Conservation (phyloP, 306 rosid genomes). For the Pachyrhizus erosus region DNA sequence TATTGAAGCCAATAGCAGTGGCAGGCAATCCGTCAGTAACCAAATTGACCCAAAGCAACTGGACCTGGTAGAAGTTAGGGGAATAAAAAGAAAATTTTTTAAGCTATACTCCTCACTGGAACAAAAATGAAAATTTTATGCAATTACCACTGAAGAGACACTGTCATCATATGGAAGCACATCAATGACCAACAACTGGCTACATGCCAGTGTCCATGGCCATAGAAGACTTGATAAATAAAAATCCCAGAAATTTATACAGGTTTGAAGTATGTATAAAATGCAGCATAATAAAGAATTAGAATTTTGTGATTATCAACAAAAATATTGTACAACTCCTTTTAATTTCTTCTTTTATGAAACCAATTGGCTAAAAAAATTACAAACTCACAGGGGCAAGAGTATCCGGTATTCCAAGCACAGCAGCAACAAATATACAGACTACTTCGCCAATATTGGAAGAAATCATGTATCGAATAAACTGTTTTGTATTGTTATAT, state of each 20-base stretch:
- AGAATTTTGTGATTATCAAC: neutral
- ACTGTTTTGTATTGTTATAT: conserved; percentile 93
- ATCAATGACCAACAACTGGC: conserved; percentile 18
- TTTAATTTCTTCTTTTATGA: conserved; percentile 26
- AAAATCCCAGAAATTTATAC: conserved; percentile 15
- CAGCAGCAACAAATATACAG: conserved; percentile 98
- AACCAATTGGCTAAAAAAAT: conserved; percentile 35
- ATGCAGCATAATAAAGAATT: conserved; percentile 15
- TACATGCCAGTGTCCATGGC: conserved; percentile 14
- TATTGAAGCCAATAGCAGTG: conserved; percentile 97
- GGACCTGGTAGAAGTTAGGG: conserved; percentile 66
- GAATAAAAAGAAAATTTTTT: neutral
- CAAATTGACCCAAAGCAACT: conserved; percentile 97
- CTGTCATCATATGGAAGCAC: conserved; percentile 24
- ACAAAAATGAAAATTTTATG: conserved; percentile 27
- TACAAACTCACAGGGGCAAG: conserved; percentile 89
- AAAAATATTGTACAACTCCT: conserved; percentile 20
- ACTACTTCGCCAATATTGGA: conserved; percentile 99
- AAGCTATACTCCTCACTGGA: conserved; percentile 34
- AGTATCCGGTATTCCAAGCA: conserved; percentile 98
- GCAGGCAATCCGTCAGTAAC: conserved; percentile 99
- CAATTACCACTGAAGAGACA: conserved; percentile 21
- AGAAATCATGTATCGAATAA: conserved; percentile 99
- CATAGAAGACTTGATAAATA: conserved; percentile 13
- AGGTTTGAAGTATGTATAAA: conserved; percentile 19